Conservation (phyloP, 169 alveolate genomes). For the Cryptosporidium sp. region DNA sequence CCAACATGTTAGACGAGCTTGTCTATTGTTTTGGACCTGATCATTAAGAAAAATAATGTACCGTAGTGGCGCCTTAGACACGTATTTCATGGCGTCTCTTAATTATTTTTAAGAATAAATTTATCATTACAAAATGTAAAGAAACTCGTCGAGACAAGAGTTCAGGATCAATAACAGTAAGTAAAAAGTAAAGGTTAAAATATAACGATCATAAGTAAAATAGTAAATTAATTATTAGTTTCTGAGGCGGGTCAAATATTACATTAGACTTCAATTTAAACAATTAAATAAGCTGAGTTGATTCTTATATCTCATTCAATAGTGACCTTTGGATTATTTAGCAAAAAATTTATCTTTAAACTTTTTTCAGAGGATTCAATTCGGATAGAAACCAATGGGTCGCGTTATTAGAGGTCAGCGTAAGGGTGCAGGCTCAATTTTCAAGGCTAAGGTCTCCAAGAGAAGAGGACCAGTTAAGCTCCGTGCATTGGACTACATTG, state of each 20-base stretch:
- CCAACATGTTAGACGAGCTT: not conserved
- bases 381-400: conserved; percentile 74
- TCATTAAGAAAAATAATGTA: not conserved
- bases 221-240: conserved; percentile 15
- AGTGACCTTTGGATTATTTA: conserved; percentile 41
- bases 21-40: not conserved
- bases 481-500: conserved; percentile 92
- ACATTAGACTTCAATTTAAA: not conserved
- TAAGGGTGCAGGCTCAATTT: conserved; percentile 96
- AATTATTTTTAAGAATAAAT: conserved; percentile 8
- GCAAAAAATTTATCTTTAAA: not conserved
- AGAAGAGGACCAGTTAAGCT: conserved; percentile 97
- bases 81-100: conserved; percentile 72
- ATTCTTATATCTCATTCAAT: not conserved
- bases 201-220: conserved; percentile 14
- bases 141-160: conserved; percentile 53
- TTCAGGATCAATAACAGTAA: not conserved
- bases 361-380: conserved; percentile 2
- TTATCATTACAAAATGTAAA: not conserved
- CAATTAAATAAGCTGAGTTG: not conserved
- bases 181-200: no score
- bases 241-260: conserved; percentile 20
- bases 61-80: conserved; percentile 41
- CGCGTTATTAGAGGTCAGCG: conserved; percentile 92
- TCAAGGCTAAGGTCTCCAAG: conserved; percentile 93